Percentiles rank a stretch among this genome's conserved stretches.
Conservation (phyloP, 2,329 filamentous ascomycete genomes). For the Nakataea oryzae region DNA sequence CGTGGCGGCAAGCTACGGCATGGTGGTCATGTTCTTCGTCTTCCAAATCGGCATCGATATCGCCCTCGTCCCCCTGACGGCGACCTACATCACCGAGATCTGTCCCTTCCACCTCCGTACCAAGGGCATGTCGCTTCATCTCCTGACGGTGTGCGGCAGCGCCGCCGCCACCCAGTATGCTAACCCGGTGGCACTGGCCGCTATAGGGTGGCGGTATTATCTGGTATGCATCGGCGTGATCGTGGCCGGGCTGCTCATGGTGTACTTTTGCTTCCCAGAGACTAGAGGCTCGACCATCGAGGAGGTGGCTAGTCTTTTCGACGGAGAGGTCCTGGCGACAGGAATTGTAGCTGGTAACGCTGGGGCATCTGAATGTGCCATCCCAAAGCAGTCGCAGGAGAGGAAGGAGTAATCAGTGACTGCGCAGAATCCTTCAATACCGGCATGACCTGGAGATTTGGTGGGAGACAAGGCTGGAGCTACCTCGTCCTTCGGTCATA, state of each 20-base stretch:
- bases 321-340: too few species aligned
- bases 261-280: constrained; percentile 12
- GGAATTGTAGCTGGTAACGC: too few species aligned
- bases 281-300: background rate
- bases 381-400: too few species aligned
- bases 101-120: constrained; percentile 25
- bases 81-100: constrained; percentile 25
- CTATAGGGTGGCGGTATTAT: constrained; percentile 27
- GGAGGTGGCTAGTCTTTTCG: background rate
- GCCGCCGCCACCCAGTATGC: constrained; percentile 36
- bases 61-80: constrained; percentile 18
- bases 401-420: too few species aligned
- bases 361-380: too few species aligned
- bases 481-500: too few species aligned
- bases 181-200: constrained; percentile 28
- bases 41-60: constrained; percentile 25
- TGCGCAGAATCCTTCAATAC: too few species aligned
- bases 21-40: constrained; percentile 20
- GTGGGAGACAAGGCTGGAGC: too few species aligned
- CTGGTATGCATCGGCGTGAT: constrained; percentile 23
- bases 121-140: constrained; percentile 25
- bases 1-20: background rate
- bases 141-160: constrained; percentile 30
- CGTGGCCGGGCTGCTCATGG: constrained; percentile 19
- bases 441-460: too few species aligned